A percentile compares a stretch with the other conserved stretches of the same genome.
These are phyloP conservation scores for Entomortierella lignicola DNA, from an alignment of 192 early-diverging fungal genomes.

Conservation along the genomic window DNA sequence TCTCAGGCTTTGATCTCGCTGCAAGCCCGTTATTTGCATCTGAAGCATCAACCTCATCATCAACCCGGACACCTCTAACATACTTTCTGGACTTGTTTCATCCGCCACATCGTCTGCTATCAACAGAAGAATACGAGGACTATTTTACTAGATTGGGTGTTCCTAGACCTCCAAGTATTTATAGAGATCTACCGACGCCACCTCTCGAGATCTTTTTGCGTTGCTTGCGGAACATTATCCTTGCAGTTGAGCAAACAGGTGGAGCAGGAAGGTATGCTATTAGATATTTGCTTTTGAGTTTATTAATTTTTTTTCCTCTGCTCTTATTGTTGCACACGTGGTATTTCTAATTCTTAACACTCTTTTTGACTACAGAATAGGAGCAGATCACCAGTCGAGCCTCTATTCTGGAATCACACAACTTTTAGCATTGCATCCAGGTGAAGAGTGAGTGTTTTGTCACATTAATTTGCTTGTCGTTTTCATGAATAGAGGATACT, in stretches of 20 bases:
- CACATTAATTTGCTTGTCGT: not conserved
- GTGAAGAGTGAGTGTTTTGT: conserved; percentile 30
- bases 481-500: not conserved
- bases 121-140: conserved; percentile 28
- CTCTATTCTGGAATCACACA: conserved; percentile 49
- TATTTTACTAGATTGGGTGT: conserved; percentile 30
- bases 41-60: not conserved
- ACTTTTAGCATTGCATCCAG: conserved; percentile 35
- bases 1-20: not conserved
- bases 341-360: not conserved
- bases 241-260: conserved; percentile 38
- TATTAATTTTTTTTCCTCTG: not conserved
- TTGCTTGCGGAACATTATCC: conserved; percentile 31
- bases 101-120: conserved; percentile 24
- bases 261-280: conserved; percentile 39
- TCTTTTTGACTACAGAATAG: conserved; percentile 18
- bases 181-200: conserved; percentile 33
- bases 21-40: not conserved
- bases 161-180: conserved; percentile 14
- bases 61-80: conserved; percentile 11
- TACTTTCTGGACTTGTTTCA: conserved; percentile 49
- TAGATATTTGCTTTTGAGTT: not conserved
- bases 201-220: conserved; percentile 37
- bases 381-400: conserved; percentile 41
- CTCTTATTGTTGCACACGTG: not conserved